Evolutionary conservation across 306 rosid species (phyloP).

Genomic region (Sechiopsis laciniata): DNA sequence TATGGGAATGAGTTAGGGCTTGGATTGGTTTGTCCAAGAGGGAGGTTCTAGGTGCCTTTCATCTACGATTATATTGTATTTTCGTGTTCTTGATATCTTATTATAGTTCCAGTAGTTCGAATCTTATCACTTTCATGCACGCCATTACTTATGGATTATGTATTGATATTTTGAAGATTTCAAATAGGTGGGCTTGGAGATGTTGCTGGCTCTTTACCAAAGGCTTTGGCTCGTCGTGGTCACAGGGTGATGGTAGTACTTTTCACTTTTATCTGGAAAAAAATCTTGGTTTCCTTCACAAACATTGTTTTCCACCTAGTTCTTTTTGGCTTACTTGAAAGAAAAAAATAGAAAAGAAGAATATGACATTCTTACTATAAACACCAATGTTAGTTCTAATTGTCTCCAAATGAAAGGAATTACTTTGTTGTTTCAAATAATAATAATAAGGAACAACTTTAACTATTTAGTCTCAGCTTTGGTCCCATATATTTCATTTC

Average conservation of each 20-base stretch:
- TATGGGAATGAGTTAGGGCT: no score
- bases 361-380: neutral
- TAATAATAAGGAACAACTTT: no score
- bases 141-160: conserved; percentile 14
- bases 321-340: neutral
- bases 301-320: neutral
- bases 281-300: neutral
- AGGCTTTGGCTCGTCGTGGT: conserved; percentile 99
- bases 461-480: neutral
- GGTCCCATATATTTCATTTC: conserved; percentile 20
- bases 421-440: neutral
- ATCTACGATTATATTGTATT: no score
- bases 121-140: neutral
- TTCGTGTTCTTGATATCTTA: no score
- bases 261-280: conserved; percentile 18
- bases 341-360: neutral
- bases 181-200: conserved; percentile 95
- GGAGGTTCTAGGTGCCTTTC: no score
- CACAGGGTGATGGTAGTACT: conserved; percentile 89
- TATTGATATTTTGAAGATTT: conserved; percentile 32
- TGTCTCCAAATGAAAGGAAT: neutral
- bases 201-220: conserved; percentile 93
- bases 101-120: no score
- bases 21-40: no score
- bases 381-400: neutral